A percentile compares a stretch with the other conserved stretches of the same genome.
These are phyloP conservation scores for Penicillium verrucosum DNA, from an alignment of 2,329 filamentous ascomycete species.

Conservation along the genomic window DNA sequence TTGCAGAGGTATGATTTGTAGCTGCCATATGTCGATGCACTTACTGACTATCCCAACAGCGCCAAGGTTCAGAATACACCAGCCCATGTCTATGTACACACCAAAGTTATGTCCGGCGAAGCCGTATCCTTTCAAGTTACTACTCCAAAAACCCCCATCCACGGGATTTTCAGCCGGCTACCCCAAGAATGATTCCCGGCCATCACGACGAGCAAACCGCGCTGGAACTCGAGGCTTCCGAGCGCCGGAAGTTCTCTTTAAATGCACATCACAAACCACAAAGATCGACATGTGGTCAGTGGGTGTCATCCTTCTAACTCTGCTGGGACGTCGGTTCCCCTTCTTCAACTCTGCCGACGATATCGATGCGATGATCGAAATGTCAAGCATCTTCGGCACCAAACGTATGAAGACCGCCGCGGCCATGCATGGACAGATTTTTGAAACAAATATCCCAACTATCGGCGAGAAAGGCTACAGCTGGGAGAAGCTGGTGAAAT, in stretches of 20 bases:
- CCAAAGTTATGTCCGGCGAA: constrained; percentile 58
- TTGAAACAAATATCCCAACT: constrained; percentile 89
- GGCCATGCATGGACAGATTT: constrained; percentile 81
- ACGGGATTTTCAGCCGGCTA: constrained; percentile 61
- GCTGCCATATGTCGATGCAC: background rate
- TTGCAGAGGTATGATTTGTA: constrained; percentile 63
- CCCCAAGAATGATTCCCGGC: constrained; percentile 83
- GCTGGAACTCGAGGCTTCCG: constrained; percentile 94
- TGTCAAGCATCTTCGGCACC: constrained; percentile 88
- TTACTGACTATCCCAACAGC: constrained; percentile 29
- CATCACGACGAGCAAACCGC: constrained; percentile 85
- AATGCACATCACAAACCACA: constrained; percentile 91
- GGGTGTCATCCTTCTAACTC: constrained; percentile 94
- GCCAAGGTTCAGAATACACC: constrained; percentile 53
- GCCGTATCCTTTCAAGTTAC: constrained; percentile 54
- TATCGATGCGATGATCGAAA: constrained; percentile 95
- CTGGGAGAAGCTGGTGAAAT: constrained; percentile 90
- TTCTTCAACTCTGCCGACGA: constrained; percentile 99
- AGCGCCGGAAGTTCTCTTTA: constrained; percentile 92
- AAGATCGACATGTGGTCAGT: constrained; percentile 97
- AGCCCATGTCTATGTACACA: constrained; percentile 74
- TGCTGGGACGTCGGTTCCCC: constrained; percentile 86
- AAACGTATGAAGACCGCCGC: constrained; percentile 80
- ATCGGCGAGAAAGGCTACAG: constrained; percentile 81
- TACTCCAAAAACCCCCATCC: constrained; percentile 52